Evolutionary conservation across 164 flowering plant species (phyloP).

Genomic region (Macadamia integrifolia): DNA sequence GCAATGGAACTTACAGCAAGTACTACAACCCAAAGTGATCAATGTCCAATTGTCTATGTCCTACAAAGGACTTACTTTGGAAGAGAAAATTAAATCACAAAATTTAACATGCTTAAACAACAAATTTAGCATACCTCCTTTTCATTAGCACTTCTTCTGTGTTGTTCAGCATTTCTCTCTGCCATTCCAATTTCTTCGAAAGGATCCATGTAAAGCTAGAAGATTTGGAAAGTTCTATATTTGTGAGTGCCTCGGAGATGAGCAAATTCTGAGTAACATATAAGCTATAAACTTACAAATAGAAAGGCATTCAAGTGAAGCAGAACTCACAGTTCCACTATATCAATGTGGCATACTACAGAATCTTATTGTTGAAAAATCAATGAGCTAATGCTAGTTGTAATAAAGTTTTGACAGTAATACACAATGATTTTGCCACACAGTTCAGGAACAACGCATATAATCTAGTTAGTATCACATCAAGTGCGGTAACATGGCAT

Average conservation of each 20-base stretch:
- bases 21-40: too few species aligned
- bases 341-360: not conserved
- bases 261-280: not conserved
- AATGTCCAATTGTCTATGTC: not conserved
- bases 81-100: not conserved
- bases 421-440: not conserved
- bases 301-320: not conserved
- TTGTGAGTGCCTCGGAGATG: not conserved
- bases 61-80: not conserved
- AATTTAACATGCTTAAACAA: not conserved
- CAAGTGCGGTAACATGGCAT: too few species aligned
- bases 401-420: not conserved
- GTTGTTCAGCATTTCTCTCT: slow-evolving; percentile 63
- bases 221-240: slow-evolving; percentile 2
- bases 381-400: too few species aligned
- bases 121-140: slow-evolving; percentile 52
- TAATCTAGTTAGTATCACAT: too few species aligned
- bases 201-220: slow-evolving; percentile 77
- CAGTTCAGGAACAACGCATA: too few species aligned
- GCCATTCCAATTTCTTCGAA: slow-evolving; percentile 75
- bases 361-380: not conserved
- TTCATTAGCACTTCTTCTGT: slow-evolving; percentile 88
- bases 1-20: too few species aligned
- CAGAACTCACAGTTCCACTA: not conserved
- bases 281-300: not conserved